These are phyloP conservation scores for Pilasporangium apinafurcum DNA, from an alignment of 352 stramenopile genomes.

Conservation along the genomic window DNA sequence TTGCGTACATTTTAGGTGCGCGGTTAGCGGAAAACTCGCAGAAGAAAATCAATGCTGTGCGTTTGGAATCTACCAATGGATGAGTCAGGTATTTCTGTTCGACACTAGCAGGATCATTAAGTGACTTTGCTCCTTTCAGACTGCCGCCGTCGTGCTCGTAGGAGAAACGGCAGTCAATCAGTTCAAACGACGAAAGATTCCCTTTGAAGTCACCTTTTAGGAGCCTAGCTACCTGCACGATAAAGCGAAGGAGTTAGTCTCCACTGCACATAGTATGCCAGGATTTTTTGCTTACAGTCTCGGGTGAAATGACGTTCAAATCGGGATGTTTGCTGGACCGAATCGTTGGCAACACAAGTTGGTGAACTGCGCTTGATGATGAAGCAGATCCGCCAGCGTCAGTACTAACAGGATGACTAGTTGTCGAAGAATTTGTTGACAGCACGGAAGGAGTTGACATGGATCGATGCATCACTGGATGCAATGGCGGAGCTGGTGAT, in stretches of 20 bases:
- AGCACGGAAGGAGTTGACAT: conserved; percentile 20
- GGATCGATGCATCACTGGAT: conserved; percentile 9
- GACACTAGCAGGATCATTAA: conserved; percentile 35
- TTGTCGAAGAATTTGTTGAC: neutral
- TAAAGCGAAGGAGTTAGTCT: neutral
- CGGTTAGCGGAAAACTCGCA: conserved; percentile 68
- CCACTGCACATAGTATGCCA: neutral
- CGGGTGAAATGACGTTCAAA: conserved; percentile 48
- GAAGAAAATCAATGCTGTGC: conserved; percentile 53
- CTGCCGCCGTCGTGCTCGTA: conserved; percentile 43
- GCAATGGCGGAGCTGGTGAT: neutral
- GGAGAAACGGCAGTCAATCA: conserved; percentile 59
- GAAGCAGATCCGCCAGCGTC: conserved; percentile 2
- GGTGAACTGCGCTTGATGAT: conserved; percentile 2
- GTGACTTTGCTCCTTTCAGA: conserved; percentile 24
- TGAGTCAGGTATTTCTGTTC: conserved; percentile 31
- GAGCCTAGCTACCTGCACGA: conserved; percentile 15
- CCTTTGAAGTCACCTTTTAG: conserved; percentile 27
- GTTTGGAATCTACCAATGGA: conserved; percentile 12
- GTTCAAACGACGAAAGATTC: conserved; percentile 16
- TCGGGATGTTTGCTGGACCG: conserved; percentile 45
- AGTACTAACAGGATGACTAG: neutral
- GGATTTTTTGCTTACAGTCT: conserved; percentile 17
- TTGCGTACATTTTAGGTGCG: conserved; percentile 58
- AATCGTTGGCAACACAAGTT: conserved; percentile 39